A percentile compares a stretch with the other conserved stretches of the same genome.
phyloP scores from a whole-genome alignment of 495 filamentous ascomycete species.

The Chaetomium cochliodes region DNA sequence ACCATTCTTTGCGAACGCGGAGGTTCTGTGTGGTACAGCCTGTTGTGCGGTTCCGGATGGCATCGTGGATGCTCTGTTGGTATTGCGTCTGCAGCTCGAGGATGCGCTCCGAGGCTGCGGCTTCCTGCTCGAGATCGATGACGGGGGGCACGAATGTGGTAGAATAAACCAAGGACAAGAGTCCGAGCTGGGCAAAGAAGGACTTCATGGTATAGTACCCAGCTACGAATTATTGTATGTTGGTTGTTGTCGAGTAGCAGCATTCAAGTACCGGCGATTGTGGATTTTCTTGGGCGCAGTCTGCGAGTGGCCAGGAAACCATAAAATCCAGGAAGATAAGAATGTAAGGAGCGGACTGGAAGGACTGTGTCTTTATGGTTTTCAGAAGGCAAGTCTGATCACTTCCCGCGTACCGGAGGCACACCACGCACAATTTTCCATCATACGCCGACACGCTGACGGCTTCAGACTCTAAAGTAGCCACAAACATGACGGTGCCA shows the following conservation, averaged over 20 bases:
- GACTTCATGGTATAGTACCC: neutral
- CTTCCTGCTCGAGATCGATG: conserved; percentile 3
- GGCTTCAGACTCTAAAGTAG: no score
- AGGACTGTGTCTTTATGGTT: no score
- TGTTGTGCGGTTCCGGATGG: conserved; percentile 16
- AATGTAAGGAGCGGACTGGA: no score
- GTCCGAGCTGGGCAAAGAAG: neutral
- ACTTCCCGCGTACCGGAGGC: no score
- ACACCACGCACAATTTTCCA: no score
- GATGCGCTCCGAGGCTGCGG: conserved; percentile 10
- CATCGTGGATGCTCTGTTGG: conserved; percentile 12
- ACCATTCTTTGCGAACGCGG: conserved; percentile 23
- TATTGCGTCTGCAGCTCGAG: conserved; percentile 18
- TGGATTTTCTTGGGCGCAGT: no score
- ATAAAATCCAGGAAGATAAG: no score
- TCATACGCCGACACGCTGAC: no score
- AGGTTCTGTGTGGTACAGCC: conserved; percentile 20
- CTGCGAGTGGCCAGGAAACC: no score
- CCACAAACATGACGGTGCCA: no score
- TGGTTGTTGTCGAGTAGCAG: neutral
- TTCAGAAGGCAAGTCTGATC: no score
- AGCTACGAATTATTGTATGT: neutral
- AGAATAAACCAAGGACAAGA: neutral
- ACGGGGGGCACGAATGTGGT: neutral
- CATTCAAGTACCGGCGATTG: no score